Evolutionary conservation across 768 basidiomycete genomes (phyloP).

Genomic region (Austroboletus eburneus): DNA sequence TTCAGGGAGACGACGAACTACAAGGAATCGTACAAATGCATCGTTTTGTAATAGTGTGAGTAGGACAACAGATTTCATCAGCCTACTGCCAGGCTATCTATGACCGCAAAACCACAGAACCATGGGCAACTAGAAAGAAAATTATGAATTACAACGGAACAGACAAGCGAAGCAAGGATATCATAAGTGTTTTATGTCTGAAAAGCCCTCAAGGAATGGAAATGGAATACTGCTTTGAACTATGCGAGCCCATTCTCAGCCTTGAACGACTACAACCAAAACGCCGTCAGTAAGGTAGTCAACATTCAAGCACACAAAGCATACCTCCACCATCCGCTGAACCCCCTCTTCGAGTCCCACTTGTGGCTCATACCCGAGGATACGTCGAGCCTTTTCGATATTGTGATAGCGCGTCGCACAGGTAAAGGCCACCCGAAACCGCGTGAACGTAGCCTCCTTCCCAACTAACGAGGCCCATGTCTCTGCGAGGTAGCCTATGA

Average conservation of each 20-base stretch:
- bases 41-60: too few species aligned
- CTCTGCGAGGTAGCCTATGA: constrained; percentile 70
- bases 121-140: too few species aligned
- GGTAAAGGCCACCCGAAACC: constrained; percentile 76
- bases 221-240: neutral
- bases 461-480: constrained; percentile 68
- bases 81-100: too few species aligned
- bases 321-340: constrained; percentile 67
- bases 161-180: too few species aligned
- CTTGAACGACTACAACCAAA: constrained; percentile 25
- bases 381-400: constrained; percentile 86
- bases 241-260: constrained; percentile 28
- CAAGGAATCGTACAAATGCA: too few species aligned
- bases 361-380: constrained; percentile 91
- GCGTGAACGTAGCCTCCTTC: constrained; percentile 81
- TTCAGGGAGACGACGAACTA: too few species aligned
- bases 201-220: too few species aligned
- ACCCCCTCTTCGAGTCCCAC: constrained; percentile 89
- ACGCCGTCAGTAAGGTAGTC: neutral
- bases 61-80: too few species aligned
- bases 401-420: constrained; percentile 86
- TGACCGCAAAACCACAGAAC: too few species aligned
- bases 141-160: too few species aligned
- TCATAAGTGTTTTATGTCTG: too few species aligned
- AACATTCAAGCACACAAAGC: constrained; percentile 17